Percentiles rank a stretch among this genome's conserved stretches.
Evolutionary conservation across 2,329 filamentous ascomycete species (phyloP).

Genomic region (Epichloe typhina): DNA sequence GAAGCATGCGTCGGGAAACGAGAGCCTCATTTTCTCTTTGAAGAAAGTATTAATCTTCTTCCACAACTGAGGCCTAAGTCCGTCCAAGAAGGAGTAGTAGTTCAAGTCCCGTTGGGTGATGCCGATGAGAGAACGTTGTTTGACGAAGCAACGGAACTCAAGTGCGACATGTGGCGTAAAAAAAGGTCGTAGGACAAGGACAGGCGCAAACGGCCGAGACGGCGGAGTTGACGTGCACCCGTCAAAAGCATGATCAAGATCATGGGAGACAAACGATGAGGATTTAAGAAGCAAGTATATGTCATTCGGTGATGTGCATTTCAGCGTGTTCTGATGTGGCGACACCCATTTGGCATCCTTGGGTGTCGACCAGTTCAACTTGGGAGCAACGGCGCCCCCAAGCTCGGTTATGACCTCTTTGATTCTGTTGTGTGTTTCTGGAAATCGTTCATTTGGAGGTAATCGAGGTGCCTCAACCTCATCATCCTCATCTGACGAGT

Average conservation of each 20-base stretch:
- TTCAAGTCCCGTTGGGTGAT: conserved; percentile 85
- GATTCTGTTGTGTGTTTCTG: conserved; percentile 65
- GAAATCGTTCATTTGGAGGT: conserved; percentile 45
- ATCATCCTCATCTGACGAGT: conserved; percentile 33
- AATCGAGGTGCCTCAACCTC: conserved; percentile 27
- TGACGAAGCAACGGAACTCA: conserved; percentile 93
- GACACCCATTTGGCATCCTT: conserved; percentile 94
- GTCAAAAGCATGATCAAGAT: conserved; percentile 86
- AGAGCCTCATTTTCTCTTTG: conserved; percentile 54
- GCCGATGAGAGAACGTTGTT: conserved; percentile 64
- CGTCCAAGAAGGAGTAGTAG: conserved; percentile 67
- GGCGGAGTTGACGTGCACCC: conserved; percentile 36
- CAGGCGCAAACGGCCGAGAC: conserved; percentile 47
- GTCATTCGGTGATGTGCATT: conserved; percentile 79
- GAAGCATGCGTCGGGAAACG: conserved; percentile 75
- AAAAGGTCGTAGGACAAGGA: conserved; percentile 77
- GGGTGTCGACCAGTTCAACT: conserved; percentile 94
- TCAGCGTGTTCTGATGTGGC: conserved; percentile 73
- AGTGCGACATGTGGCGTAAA: conserved; percentile 80
- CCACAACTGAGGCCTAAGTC: conserved; percentile 51
- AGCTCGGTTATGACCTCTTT: conserved; percentile 66
- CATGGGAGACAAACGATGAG: conserved; percentile 88
- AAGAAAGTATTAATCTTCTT: conserved; percentile 68
- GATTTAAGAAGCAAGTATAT: conserved; percentile 90
- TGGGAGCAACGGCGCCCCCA: conserved; percentile 77